phyloP scores from a whole-genome alignment of 305 asterid species.

The Striga hermonthica region DNA sequence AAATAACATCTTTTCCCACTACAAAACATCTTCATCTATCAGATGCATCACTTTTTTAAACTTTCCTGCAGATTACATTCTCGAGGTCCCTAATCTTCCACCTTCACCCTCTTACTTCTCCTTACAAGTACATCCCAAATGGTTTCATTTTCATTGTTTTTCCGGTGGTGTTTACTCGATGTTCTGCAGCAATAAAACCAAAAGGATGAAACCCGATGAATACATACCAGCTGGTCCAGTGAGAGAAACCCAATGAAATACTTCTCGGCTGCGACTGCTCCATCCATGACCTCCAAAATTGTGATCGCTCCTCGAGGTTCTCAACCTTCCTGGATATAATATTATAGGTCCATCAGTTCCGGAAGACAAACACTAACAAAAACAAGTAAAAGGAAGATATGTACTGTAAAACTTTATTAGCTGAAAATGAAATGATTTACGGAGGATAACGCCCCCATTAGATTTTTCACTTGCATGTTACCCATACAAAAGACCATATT shows the following conservation, averaged over 20 bases:
- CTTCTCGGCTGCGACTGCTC: constrained; percentile 35
- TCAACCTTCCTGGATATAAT: constrained; percentile 41
- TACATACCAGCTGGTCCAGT: constrained; percentile 69
- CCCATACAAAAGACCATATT: background rate
- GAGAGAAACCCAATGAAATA: constrained; percentile 55
- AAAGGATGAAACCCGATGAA: background rate
- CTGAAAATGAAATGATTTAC: constrained; percentile 8
- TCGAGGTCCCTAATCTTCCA: constrained; percentile 1
- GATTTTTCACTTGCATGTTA: background rate
- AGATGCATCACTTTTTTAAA: background rate
- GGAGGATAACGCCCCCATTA: background rate
- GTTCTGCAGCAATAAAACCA: background rate
- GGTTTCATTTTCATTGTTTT: too few relatives aligned
- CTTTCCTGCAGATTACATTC: background rate
- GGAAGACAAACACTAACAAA: constrained; percentile 1
- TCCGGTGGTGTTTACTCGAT: too few relatives aligned
- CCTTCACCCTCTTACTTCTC: constrained; percentile 6
- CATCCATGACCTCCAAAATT: constrained; percentile 46
- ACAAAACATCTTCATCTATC: background rate
- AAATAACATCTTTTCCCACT: background rate
- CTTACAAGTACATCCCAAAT: background rate
- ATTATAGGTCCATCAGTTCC: constrained; percentile 11
- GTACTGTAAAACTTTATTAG: constrained; percentile 11
- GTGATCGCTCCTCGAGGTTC: constrained; percentile 32
- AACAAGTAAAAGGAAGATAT: background rate